Evolutionary conservation across 2,329 filamentous ascomycete species (phyloP).

Genomic region (Amesomyces nigricolor): DNA sequence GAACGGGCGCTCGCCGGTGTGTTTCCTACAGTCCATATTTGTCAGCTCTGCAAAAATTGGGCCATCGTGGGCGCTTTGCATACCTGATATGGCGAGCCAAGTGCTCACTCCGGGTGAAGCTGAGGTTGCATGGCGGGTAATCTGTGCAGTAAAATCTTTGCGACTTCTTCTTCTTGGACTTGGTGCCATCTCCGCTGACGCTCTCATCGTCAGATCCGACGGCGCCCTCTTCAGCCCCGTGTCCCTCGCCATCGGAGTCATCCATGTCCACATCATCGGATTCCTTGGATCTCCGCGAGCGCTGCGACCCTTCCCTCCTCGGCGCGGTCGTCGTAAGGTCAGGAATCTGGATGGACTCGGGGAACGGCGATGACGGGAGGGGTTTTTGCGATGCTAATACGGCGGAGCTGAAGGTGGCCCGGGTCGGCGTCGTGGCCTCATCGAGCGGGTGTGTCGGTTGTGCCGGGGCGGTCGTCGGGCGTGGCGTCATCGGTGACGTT

Average conservation of each 20-base stretch:
- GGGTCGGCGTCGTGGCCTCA: conserved; percentile 57
- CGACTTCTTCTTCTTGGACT: conserved; percentile 92
- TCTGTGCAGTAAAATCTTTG: conserved; percentile 95
- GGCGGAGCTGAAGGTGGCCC: conserved; percentile 44
- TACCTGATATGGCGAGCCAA: conserved; percentile 89
- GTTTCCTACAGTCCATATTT: conserved; percentile 59
- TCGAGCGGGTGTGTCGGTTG: conserved; percentile 33
- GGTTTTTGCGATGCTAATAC: conserved; percentile 46
- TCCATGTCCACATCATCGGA: conserved; percentile 72
- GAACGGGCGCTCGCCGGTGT: conserved; percentile 94
- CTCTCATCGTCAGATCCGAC: conserved; percentile 60
- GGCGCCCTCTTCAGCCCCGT: conserved; percentile 43
- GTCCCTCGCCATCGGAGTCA: conserved; percentile 61
- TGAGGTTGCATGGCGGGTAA: conserved; percentile 87
- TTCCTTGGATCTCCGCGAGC: conserved; percentile 54
- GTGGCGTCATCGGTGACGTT: conserved; percentile 34
- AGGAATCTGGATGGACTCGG: conserved; percentile 43
- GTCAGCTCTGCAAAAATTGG: conserved; percentile 23
- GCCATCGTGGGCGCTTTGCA: not conserved
- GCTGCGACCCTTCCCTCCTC: conserved; percentile 54
- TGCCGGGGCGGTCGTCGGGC: conserved; percentile 32
- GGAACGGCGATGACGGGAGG: conserved; percentile 48
- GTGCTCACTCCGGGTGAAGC: conserved; percentile 94
- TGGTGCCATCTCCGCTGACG: conserved; percentile 57
- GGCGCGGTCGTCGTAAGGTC: conserved; percentile 40